phyloP scores from a whole-genome alignment of 2,329 filamentous ascomycete species.

The Helminthosporium solani region DNA sequence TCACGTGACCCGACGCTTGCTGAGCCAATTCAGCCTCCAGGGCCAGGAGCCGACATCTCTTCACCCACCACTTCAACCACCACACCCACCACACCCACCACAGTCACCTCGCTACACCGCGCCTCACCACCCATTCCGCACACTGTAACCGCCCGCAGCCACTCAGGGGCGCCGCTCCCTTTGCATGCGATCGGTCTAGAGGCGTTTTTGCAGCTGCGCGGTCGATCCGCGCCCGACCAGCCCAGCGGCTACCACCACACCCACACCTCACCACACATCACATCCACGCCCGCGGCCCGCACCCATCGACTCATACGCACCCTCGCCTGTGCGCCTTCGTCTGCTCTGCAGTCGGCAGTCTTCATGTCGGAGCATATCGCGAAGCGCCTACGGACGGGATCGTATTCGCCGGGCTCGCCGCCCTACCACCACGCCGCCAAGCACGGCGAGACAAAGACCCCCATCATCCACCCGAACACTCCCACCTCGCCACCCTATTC shows the following conservation, averaged over 20 bases:
- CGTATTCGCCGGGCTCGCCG: constrained; percentile 49
- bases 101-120: constrained; percentile 13
- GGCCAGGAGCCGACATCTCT: background rate
- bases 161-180: constrained; percentile 8
- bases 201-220: constrained; percentile 9
- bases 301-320: background rate
- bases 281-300: constrained; percentile 8
- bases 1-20: background rate
- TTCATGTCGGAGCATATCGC: constrained; percentile 39
- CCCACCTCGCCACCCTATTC: constrained; percentile 51
- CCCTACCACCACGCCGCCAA: constrained; percentile 44
- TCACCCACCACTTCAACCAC: constrained; percentile 13
- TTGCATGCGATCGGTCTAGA: constrained; percentile 36
- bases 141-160: constrained; percentile 2
- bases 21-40: constrained; percentile 11
- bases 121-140: constrained; percentile 10
- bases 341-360: constrained; percentile 16
- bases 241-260: constrained; percentile 11
- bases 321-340: constrained; percentile 8
- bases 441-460: constrained; percentile 44
- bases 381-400: constrained; percentile 45
- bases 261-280: background rate
- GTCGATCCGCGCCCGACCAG: constrained; percentile 5
- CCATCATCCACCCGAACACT: constrained; percentile 47
- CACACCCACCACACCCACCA: constrained; percentile 7